phyloP scores from a whole-genome alignment of 1,139 yeast species.

The Blastobotrys persicus region DNA sequence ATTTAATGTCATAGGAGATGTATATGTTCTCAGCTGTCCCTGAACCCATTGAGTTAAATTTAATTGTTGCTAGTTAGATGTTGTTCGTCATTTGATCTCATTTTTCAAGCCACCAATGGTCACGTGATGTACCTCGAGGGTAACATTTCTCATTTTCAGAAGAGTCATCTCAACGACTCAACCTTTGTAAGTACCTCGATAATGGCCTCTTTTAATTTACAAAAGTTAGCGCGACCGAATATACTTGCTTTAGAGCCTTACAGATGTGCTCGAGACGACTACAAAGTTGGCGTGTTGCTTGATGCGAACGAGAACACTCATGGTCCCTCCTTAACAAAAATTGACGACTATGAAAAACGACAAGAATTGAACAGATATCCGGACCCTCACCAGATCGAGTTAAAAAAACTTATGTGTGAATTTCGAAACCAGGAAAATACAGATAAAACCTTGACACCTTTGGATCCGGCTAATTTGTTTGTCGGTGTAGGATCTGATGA shows the following conservation, averaged over 20 bases:
- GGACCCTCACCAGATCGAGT: conserved; percentile 88
- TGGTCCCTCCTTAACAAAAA: conserved; percentile 67
- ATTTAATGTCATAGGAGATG: too few relatives aligned
- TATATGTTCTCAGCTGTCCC: too few relatives aligned
- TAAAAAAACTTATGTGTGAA: conserved; percentile 67
- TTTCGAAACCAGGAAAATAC: conserved; percentile 57
- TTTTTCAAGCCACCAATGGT: not conserved
- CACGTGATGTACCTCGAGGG: not conserved
- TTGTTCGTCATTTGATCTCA: too few relatives aligned
- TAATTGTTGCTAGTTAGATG: too few relatives aligned
- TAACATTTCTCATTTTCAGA: not conserved
- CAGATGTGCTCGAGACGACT: conserved; percentile 94
- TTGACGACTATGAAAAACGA: conserved; percentile 39
- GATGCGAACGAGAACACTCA: conserved; percentile 97
- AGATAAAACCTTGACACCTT: conserved; percentile 26
- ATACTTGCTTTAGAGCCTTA: conserved; percentile 80
- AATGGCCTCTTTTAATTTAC: conserved; percentile 50
- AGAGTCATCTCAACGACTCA: not conserved
- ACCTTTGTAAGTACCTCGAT: not conserved
- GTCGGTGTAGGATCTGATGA: conserved; percentile 98
- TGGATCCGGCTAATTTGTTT: conserved; percentile 70
- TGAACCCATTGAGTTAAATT: too few relatives aligned
- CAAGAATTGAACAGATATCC: conserved; percentile 83
- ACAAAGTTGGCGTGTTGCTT: conserved; percentile 75
- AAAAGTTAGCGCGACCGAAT: conserved; percentile 74